Conservation (phyloP, 805 yeast species). For the Candida khao-thaluensis region DNA sequence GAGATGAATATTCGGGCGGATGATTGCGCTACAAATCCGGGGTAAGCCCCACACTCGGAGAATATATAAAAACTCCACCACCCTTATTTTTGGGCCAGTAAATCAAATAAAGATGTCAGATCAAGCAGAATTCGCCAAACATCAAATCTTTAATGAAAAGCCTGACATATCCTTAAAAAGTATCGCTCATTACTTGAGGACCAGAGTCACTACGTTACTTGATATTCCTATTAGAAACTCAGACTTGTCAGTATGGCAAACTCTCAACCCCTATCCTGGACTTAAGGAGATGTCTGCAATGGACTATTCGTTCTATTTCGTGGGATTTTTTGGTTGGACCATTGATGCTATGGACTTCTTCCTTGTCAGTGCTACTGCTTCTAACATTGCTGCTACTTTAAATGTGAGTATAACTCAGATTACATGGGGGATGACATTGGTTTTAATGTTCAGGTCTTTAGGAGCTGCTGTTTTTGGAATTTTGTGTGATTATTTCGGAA, state of each 20-base stretch:
- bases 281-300: conserved; percentile 32
- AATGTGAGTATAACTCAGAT: conserved; percentile 46
- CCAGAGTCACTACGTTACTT: conserved; percentile 50
- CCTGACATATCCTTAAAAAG: conserved; percentile 12
- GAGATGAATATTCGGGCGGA: too few relatives aligned
- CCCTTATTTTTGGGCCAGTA: too few relatives aligned
- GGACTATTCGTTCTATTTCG: conserved; percentile 57
- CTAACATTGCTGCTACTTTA: conserved; percentile 50
- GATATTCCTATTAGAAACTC: conserved; percentile 13
- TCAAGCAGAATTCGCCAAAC: conserved; percentile 9
- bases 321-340: conserved; percentile 68
- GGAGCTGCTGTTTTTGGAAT: conserved; percentile 70
- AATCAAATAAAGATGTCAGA: not conserved
- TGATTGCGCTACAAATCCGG: too few relatives aligned
- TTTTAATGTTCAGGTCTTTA: conserved; percentile 66
- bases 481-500: conserved; percentile 60
- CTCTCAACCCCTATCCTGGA: conserved; percentile 47
- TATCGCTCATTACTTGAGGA: conserved; percentile 31
- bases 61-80: conserved; percentile 1
- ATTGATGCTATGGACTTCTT: conserved; percentile 75
- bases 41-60: too few relatives aligned
- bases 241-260: conserved; percentile 19
- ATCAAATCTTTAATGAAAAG: conserved; percentile 15
- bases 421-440: conserved; percentile 74
- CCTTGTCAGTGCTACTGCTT: conserved; percentile 55